Base-by-base conservation (phyloP, 1,284 basidiomycete species). In the Boletus semigastroideus region DNA sequence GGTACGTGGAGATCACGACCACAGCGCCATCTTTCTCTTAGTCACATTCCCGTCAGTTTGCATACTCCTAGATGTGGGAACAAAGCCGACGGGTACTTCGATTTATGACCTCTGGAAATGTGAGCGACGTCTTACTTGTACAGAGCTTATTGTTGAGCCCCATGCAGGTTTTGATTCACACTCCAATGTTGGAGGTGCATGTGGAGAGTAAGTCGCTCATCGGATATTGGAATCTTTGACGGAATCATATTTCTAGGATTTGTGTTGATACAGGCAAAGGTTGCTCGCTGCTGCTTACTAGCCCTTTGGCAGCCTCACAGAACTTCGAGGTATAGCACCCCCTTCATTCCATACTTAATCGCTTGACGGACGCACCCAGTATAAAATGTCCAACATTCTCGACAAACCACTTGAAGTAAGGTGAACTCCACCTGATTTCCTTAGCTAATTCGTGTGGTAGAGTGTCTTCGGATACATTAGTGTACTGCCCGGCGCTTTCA, bases 41-140 rank as follows among this genome's bases (percentile, higher is more conserved):
- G 53, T 13, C 33, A 10, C 16, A 5, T 22, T 38, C 17, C 39
- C 57, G 22, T 46, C 48, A 87, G 89, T 94, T 54, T 94, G 92
- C 60, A 70, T 93, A 50, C 80, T 94, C 38, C 82, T 96, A 51
- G 94, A 96, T 67, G 94, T 95, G 36, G 94, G 94, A 36, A 98
- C 95, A 17, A 94, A 95, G 70, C 95, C 95, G 1, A 92, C 91
- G 31, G 85, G 90, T 37, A 95, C 92, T 16, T 94, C 91, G 4
- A 94, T 98, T 58, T 98, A 98, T 70, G 92, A 98, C 53, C 82
- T 96, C 12, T 96, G 93, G 93, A 93, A 94, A 78, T 90, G 87
- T 84, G 50, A 54, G 77, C 66, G 1, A 8, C 13, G 2, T 20
- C 20, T 12, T 22, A 9, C 36, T n/a, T 42, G 11, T 45, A 12